Conservation (phyloP, 2,329 filamentous ascomycete species). For the Colletotrichum nymphaeae region DNA sequence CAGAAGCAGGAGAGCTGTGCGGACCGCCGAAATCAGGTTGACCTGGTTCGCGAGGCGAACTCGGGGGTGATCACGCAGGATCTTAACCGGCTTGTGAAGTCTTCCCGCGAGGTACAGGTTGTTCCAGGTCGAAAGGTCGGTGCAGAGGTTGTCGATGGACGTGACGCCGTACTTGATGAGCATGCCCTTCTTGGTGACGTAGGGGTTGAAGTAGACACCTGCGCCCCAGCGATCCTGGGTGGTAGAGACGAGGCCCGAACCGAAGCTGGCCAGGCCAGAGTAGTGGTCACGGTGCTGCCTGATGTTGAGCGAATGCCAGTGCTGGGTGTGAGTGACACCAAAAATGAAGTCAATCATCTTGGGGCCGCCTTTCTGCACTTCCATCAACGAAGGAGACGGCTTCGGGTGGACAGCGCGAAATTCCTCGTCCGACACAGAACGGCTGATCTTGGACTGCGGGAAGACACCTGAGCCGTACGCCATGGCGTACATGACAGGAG, state of each 20-base stretch:
- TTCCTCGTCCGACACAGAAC: constrained; percentile 65
- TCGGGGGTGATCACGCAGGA: constrained; percentile 90
- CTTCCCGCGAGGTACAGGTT: constrained; percentile 96
- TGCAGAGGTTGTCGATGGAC: constrained; percentile 88
- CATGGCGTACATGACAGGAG: constrained; percentile 95
- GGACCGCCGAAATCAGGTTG: constrained; percentile 91
- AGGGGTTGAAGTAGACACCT: constrained; percentile 97
- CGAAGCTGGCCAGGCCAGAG: constrained; percentile 83
- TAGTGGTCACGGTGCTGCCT: constrained; percentile 92
- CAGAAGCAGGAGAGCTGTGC: constrained; percentile 88
- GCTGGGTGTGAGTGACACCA: constrained; percentile 91
- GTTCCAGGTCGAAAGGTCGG: constrained; percentile 90
- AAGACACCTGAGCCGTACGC: constrained; percentile 98
- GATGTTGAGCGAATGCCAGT: constrained; percentile 96
- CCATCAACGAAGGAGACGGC: constrained; percentile 81
- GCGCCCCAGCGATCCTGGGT: constrained; percentile 92
- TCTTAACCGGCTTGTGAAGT: constrained; percentile 97
- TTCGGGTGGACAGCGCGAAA: constrained; percentile 80
- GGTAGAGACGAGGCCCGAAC: constrained; percentile 85
- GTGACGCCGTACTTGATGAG: constrained; percentile 99
- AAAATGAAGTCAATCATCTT: constrained; percentile 99
- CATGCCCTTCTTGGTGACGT: constrained; percentile 92
- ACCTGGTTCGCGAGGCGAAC: constrained; percentile 96
- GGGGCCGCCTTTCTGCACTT: constrained; percentile 86
- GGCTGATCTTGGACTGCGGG: constrained; percentile 71